Evolutionary conservation across 1,139 yeast genomes (phyloP).

Genomic region (Debaryomyces sp.): DNA sequence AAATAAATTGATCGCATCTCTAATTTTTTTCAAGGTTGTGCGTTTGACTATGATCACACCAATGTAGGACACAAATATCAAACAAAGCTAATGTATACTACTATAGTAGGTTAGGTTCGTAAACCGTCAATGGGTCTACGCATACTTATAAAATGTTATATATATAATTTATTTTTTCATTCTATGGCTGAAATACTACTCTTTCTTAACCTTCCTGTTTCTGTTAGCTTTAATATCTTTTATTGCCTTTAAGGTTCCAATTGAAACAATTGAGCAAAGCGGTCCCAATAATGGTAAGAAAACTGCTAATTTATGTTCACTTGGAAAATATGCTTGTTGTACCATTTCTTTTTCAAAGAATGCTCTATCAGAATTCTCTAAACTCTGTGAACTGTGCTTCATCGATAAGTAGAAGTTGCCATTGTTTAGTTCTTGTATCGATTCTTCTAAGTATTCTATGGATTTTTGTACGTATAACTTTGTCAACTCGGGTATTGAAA

Average conservation of each 20-base stretch:
- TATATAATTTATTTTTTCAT: neutral
- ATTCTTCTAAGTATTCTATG: conserved; percentile 32
- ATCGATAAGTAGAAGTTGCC: conserved; percentile 50
- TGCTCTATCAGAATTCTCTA: conserved; percentile 66
- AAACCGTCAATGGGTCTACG: neutral
- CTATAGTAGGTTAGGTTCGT: neutral
- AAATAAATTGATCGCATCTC: neutral
- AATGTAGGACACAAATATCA: neutral
- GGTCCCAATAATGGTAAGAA: conserved; percentile 92
- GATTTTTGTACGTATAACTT: conserved; percentile 48
- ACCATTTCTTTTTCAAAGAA: conserved; percentile 95
- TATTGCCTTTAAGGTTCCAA: conserved; percentile 52
- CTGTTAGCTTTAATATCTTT: conserved; percentile 23
- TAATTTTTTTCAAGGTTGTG: neutral
- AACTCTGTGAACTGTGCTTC: conserved; percentile 55
- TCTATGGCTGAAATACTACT: conserved; percentile 14
- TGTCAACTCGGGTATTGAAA: conserved; percentile 79
- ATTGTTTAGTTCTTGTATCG: conserved; percentile 33
- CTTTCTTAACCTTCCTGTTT: conserved; percentile 19
- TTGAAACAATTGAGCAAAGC: conserved; percentile 62
- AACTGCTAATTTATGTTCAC: conserved; percentile 92
- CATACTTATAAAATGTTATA: neutral
- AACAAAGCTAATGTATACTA: neutral
- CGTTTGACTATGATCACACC: neutral
- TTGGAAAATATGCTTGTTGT: conserved; percentile 91